Base-by-base conservation (phyloP, 257 asterid genomes). In the Rauvolfia tetraphylla region DNA sequence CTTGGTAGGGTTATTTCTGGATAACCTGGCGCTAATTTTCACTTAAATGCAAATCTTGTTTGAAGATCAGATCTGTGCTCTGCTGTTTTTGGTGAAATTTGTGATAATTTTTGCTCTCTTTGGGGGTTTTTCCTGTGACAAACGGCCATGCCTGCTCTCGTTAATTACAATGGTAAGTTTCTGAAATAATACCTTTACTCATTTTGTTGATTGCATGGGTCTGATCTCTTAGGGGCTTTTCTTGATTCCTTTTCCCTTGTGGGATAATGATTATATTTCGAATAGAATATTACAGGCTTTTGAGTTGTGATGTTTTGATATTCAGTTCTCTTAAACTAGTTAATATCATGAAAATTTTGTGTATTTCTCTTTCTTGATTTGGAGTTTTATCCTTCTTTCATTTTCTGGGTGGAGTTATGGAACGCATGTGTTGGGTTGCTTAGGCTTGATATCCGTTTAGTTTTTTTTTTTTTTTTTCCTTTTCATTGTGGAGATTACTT, bases 121-220 rank as follows among this genome's bases (percentile, higher is more conserved):
- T 71, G 82, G 85, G 89, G 87, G 81, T 71, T 53, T 86, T 87
- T 90, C 88, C 80, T 79, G 75, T 77, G 80, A 85, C 74, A 66
- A 86, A 51, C 90, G 83, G 79, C 71, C 88, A 94, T 94, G 98
- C 89, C 96, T 86, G 89, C 97, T 80, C 96, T 94, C 84, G 95
- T 94, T 83, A 89, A 94, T 87, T 87, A 89, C 87, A 81, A 93
- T 81, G 98, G 98, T 93, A 76, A 87, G 97, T 86, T 73, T 79
- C 62, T 76, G 44, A 36, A 68, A 49, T 0, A 51, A 1, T 13
- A 46, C 27, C 51, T 73, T 62, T 41, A 49, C 3, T 76, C 46
- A 2, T 80, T 61, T 48, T 56, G n/a, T 41, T 66, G 20, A 62
- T 33, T 44, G 23, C 23, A 2, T 62, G 11, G 54, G 38, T 76